Evolutionary conservation across 805 yeast genomes (phyloP), one percentile per base, ranked within the genome.

Genomic region (Candida schatavii): DNA sequence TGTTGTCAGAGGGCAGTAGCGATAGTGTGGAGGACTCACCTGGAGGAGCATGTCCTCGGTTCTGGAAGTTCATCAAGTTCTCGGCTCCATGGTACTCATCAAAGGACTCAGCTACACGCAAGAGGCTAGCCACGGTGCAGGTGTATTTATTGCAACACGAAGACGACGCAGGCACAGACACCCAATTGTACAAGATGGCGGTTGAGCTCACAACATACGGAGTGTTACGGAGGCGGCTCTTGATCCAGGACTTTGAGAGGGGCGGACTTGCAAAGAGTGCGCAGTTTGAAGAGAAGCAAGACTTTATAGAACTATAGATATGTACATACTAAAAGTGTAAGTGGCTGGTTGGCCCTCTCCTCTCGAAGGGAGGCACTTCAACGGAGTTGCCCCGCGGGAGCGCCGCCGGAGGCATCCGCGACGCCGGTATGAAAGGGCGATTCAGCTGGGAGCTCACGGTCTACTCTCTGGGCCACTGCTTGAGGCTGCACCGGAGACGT

Each of bases 111-210:
- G 36, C 40, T 1, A 41, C 25, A 13, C 44, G 58, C 26, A 48
- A 51, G 23, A 46, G 72, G 32, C 44, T 61, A 28, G 75, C 72
- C 0, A 55, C 63, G 2, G 46, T 64, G 3, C 64, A 60, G 42
- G 60, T 63, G 2, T 61, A 59, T 40, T 50, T 70, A 47, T 40
- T 62, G 18, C 52, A 62, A 32, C 35, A 29, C n/a, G 25, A 14
- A 13, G 14, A 29, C 28, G 18, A 15, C 5, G 35, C 15, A 4
- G 15, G 22, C 11, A 23, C 7, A 7, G 41, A 35, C 4, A 15
- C 29, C 18, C 30, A 36, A 21, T 17, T 20, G 14, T 35, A 40
- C 15, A 40, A 27, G 10, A 26, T 35, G 7, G 14, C 37, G 15
- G 31, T 32, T 4, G 37, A 14, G 14, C 14, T 39, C 3, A 20